Base-by-base conservation (phyloP, 306 rosid species). In the Acacia melanoxylon region DNA sequence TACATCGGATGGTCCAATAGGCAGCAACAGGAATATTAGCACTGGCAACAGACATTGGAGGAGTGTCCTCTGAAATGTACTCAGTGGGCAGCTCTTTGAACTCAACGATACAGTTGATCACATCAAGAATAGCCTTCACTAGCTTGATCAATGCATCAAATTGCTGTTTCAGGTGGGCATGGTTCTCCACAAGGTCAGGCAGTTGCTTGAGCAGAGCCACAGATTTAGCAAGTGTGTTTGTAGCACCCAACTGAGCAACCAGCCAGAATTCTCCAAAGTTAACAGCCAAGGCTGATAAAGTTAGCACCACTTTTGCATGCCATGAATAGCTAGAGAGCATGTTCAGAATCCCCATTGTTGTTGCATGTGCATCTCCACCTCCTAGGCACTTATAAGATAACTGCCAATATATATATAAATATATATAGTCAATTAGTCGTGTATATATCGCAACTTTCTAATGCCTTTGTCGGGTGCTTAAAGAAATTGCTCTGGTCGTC, bases 281-380 rank as follows among this genome's bases (percentile, higher is more conserved):
- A 41, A 84, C 84, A 29, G 90, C 72, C 72, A 88, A 88, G 3
- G 89, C 91, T 8, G 91, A 89, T 16, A 91, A 48, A 14, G 86
- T 13, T 25, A 89, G 61, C 73, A 82, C 95, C 82, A 88, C 87
- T 85, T 91, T 91, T 41, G 92, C 86, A 68, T 91, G 91, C 93
- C 93, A 89, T 27, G 89, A 65, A 72, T 86, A 89, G 80, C 59
- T 83, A 8, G 92, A 77, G 19, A 91, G 86, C 42, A 67, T 76
- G 80, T 89, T 85, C 80, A 89, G 75, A 44, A 88, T 41, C 44
- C 66, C 85, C 80, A 88, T 65, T 8, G 93, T 84, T 27, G 86
- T 82, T 5, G 72, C 80, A 74, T 87, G 89, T 52, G 86, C 84
- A 79, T 89, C 93, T 15, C 81, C 66, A 51, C 85, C 81, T 13